Evolutionary conservation across 2,329 filamentous ascomycete genomes (phyloP), one percentile per base, ranked within the genome.

Genomic region (Trichoderma brevicompactum): DNA sequence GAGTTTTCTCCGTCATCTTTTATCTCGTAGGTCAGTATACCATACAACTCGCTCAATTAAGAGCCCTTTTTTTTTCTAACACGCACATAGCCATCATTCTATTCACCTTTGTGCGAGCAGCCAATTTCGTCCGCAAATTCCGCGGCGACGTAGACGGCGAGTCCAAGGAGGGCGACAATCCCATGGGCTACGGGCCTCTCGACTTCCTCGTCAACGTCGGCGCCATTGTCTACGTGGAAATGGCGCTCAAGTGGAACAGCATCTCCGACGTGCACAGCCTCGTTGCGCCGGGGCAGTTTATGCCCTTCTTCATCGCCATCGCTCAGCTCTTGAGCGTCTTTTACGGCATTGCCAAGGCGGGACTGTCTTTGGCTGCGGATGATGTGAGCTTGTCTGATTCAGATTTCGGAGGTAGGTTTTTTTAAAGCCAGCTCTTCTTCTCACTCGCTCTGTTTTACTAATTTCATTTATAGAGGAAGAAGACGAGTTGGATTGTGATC

Each of bases 251-350:
- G 32, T 72, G 70, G 71, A 72, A 72, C 53, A 38, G 65, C 50
- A 69, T 73, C 59, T 53, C 65, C 1, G 66, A 48, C 7, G 68
- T 72, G n/a, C 65, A 72, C 50, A 66, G 62, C 6, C 43, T 72
- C 10, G 40, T 63, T 34, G 53, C 56, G 5, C 69, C 70, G 1
- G 71, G 71, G 17, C 71, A 72, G 50, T 71, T 72, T n/a, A 72
- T 72, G 69, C 70, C 71, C n/a, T 68, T 72, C 38, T 65, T 72
- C 60, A 69, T 72, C 56, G 64, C 70, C 1, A 38, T 72, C 9
- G 71, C 68, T 9, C 71, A 72, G 54, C 64, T 71, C 1, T 5
- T 71, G 2, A 68, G 65, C 32, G 68, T 72, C 32, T 66, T 70
- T 13, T 72, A 71, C 38, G 64, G 65, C 5, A 65, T 64, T 34